phyloP scores from a whole-genome alignment of 345 rosid species.

The Ceriops tagal region DNA sequence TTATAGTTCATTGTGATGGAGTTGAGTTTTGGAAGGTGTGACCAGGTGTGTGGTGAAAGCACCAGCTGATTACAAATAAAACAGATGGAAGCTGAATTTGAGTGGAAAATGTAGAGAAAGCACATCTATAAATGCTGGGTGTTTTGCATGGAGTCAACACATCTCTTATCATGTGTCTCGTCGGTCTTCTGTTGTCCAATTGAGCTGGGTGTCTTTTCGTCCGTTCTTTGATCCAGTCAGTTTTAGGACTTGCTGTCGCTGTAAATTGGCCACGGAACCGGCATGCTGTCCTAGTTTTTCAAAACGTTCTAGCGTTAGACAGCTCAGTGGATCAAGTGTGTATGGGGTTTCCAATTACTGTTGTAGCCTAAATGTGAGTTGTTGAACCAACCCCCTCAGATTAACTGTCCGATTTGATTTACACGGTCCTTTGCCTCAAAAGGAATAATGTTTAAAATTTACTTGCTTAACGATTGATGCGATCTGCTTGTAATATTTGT shows the following conservation, averaged over 20 bases:
- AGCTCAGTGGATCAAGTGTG: too few species aligned
- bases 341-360: too few species aligned
- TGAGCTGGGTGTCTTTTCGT: not conserved
- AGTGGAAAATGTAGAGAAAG: constrained; percentile 7
- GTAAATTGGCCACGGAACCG: constrained; percentile 1
- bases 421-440: too few species aligned
- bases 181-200: not conserved
- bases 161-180: not conserved
- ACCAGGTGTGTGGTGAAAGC: not conserved
- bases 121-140: constrained; percentile 4
- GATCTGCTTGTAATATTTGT: too few species aligned
- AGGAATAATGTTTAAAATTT: too few species aligned
- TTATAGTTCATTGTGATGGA: constrained; percentile 15
- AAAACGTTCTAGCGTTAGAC: too few species aligned
- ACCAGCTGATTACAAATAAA: constrained; percentile 5
- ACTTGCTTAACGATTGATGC: too few species aligned
- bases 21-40: constrained; percentile 17
- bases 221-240: too few species aligned
- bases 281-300: too few species aligned
- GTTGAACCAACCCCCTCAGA: too few species aligned
- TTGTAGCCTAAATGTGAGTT: too few species aligned
- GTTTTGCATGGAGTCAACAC: not conserved
- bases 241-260: constrained; percentile 8
- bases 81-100: constrained; percentile 4
- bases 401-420: too few species aligned